Percentiles rank a stretch among this genome's conserved stretches.
phyloP scores from a whole-genome alignment of 352 stramenopile species.

The Globisporangium barbulae region DNA sequence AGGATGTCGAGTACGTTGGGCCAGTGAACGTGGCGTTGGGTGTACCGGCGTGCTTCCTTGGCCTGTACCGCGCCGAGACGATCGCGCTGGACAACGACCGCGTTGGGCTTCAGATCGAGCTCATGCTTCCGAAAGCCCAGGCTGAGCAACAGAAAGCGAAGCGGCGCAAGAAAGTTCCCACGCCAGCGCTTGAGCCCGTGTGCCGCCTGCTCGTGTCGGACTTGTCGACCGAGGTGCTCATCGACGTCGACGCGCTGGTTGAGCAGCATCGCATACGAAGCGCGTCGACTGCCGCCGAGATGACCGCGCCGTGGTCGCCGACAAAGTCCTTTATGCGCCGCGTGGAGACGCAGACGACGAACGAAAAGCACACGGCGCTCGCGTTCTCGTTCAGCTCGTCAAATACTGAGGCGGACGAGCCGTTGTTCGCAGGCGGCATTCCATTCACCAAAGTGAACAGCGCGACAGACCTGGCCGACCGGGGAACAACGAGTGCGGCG shows the following conservation, averaged over 20 bases:
- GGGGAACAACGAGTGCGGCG: background rate
- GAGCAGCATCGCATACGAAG: conserved; percentile 35
- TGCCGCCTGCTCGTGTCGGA: conserved; percentile 44
- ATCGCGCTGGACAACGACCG: conserved; percentile 32
- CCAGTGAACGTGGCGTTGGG: conserved; percentile 45
- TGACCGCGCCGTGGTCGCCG: conserved; percentile 35
- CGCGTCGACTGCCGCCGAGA: conserved; percentile 25
- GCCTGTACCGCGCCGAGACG: conserved; percentile 52
- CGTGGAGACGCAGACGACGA: conserved; percentile 29
- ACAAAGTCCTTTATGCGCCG: conserved; percentile 26
- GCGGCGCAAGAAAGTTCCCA: conserved; percentile 7
- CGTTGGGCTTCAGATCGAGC: conserved; percentile 54
- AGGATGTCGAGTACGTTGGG: conserved; percentile 52
- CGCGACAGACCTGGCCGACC: background rate
- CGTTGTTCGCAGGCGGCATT: conserved; percentile 12
- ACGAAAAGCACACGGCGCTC: conserved; percentile 31
- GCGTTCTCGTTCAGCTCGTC: conserved; percentile 26
- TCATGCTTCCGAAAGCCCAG: conserved; percentile 36
- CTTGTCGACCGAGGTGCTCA: conserved; percentile 44
- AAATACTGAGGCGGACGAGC: background rate
- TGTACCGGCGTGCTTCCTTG: conserved; percentile 54
- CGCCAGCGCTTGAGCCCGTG: conserved; percentile 26
- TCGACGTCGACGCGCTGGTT: conserved; percentile 60
- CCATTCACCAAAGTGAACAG: conserved; percentile 10
- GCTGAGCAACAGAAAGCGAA: background rate